These are phyloP conservation scores for Potentilla sterilis DNA, from an alignment of 306 rosid species.

Conservation along the genomic window DNA sequence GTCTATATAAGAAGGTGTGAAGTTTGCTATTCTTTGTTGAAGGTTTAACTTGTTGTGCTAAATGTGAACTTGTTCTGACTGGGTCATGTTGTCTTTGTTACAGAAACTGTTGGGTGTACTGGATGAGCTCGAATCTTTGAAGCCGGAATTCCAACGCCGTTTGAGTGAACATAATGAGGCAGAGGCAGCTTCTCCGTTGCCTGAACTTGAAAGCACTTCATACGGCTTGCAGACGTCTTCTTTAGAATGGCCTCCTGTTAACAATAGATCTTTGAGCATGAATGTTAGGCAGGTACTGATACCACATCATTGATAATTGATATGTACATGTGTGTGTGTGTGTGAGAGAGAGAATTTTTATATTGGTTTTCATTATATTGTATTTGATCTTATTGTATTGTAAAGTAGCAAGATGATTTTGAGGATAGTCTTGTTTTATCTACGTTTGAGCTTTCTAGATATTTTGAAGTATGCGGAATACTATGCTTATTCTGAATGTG, in stretches of 20 bases:
- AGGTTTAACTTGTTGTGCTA: not conserved
- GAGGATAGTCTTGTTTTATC: not conserved
- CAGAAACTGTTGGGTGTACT: conserved; percentile 58
- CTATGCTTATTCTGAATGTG: not conserved
- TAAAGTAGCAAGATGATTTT: conserved; percentile 13
- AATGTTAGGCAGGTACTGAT: conserved; percentile 55
- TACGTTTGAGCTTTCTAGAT: not conserved
- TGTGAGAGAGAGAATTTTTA: not conserved
- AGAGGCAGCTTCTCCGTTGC: conserved; percentile 35
- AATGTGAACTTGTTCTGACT: conserved; percentile 19
- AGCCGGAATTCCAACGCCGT: conserved; percentile 54
- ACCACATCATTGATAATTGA: not conserved
- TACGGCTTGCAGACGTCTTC: conserved; percentile 37
- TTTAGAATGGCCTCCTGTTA: conserved; percentile 52
- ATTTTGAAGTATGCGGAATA: conserved; percentile 13
- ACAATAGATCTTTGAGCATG: conserved; percentile 33
- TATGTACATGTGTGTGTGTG: not conserved
- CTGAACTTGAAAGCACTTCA: conserved; percentile 41
- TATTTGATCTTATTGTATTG: not conserved
- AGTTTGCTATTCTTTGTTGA: conserved; percentile 16
- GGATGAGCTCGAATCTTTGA: conserved; percentile 81
- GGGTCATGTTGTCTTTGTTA: conserved; percentile 22
- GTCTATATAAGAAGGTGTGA: conserved; percentile 66
- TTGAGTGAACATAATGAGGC: conserved; percentile 52
- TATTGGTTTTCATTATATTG: not conserved